A percentile compares a stretch with the other conserved stretches of the same genome.
Conservation (phyloP, 768 basidiomycete genomes). For the Panaeolus papilionaceus region DNA sequence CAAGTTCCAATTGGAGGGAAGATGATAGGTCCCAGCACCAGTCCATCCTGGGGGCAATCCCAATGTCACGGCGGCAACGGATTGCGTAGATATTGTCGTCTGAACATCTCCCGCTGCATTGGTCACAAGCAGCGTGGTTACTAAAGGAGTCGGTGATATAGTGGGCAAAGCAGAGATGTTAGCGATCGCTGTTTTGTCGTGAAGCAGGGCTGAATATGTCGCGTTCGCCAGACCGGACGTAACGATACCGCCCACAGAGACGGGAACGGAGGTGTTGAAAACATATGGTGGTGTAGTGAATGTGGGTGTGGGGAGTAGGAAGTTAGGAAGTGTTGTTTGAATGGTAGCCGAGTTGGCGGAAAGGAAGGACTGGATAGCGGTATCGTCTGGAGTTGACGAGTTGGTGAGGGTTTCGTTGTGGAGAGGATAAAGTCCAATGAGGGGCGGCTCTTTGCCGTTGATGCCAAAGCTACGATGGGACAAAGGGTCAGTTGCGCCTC, state of each 20-base stretch:
- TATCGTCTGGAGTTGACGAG: slow-evolving; percentile 39
- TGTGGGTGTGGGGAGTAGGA: slow-evolving; percentile 66
- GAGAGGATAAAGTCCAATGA: slow-evolving; percentile 78
- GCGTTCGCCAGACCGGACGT: slow-evolving; percentile 69
- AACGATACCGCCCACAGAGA: slow-evolving; percentile 60
- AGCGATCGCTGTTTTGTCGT: slow-evolving; percentile 35
- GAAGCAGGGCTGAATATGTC: slow-evolving; percentile 70
- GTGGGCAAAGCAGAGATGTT: slow-evolving; percentile 64
- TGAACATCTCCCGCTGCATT: slow-evolving; percentile 56
- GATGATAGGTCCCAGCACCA: slow-evolving; percentile 12
- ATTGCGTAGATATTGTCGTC: slow-evolving; percentile 59
- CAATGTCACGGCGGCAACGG: slow-evolving; percentile 55
- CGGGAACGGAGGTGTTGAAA: slow-evolving; percentile 71
- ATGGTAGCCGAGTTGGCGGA: slow-evolving; percentile 70
- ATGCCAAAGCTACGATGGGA: slow-evolving; percentile 71
- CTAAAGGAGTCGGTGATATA: slow-evolving; percentile 54
- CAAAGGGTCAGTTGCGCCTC: slow-evolving; percentile 12
- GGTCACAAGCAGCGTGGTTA: slow-evolving; percentile 64
- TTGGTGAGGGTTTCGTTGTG: slow-evolving; percentile 49
- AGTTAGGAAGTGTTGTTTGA: slow-evolving; percentile 75
- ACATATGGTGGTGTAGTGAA: slow-evolving; percentile 67
- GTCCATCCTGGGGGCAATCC: slow-evolving; percentile 72
- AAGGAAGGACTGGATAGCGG: slow-evolving; percentile 54
- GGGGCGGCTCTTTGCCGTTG: slow-evolving; percentile 71
- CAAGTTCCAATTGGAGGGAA: neutral